phyloP scores from a whole-genome alignment of 257 asterid species.

The Leptodermis oblonga region DNA sequence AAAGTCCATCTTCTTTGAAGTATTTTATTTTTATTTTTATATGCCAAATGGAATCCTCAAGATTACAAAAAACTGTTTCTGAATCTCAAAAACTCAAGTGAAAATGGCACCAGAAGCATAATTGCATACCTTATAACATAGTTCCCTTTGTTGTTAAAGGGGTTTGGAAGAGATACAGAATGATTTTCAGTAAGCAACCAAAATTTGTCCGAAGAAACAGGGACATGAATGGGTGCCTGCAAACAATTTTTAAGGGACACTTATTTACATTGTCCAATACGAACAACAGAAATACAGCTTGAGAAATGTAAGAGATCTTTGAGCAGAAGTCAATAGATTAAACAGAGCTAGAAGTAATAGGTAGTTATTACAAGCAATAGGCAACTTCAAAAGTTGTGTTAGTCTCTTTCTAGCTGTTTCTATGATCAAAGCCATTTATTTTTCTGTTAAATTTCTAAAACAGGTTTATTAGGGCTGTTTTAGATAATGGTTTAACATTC shows the following conservation, averaged over 20 bases:
- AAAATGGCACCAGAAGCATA: constrained; percentile 2
- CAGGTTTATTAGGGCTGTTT: neutral
- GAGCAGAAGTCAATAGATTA: neutral
- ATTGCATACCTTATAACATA: constrained; percentile 75
- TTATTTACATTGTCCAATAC: neutral
- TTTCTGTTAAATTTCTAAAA: neutral
- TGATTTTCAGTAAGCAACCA: constrained; percentile 70
- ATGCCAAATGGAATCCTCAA: neutral
- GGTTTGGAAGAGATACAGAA: constrained; percentile 77
- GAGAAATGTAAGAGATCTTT: neutral
- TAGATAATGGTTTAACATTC: neutral
- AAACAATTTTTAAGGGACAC: constrained; percentile 7
- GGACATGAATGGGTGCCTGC: constrained; percentile 89
- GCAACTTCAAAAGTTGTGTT: neutral
- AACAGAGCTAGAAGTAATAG: neutral
- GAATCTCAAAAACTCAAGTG: neutral
- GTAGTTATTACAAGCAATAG: neutral
- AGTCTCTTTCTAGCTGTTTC: neutral
- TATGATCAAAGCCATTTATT: neutral
- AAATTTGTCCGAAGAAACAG: constrained; percentile 90
- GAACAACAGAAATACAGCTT: neutral
- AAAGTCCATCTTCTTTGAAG: neutral
- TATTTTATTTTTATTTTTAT: no score
- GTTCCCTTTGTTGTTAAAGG: constrained; percentile 80
- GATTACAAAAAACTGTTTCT: neutral